Evolutionary conservation across 805 yeast genomes (phyloP).

Genomic region (Torulaspora maleeae): DNA sequence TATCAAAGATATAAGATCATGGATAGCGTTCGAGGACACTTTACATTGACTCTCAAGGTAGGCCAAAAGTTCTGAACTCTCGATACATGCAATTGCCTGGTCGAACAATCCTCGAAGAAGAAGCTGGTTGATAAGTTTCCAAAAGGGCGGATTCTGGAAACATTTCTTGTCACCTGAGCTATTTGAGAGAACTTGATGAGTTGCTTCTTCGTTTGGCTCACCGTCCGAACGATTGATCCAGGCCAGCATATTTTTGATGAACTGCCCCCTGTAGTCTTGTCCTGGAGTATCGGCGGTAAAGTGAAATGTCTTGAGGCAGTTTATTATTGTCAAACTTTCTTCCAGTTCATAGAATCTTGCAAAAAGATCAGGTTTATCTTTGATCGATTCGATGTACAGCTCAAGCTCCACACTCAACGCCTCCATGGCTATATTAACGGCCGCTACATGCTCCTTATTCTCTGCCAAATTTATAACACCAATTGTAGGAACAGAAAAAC

Average conservation of each 20-base stretch:
- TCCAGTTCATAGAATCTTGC: constrained; percentile 38
- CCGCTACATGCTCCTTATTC: constrained; percentile 35
- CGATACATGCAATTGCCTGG: constrained; percentile 43
- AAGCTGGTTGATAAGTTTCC: constrained; percentile 57
- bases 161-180: constrained; percentile 42
- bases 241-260: constrained; percentile 43
- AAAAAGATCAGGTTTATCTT: constrained; percentile 27
- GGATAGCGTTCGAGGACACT: constrained; percentile 28
- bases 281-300: constrained; percentile 26
- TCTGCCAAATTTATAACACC: constrained; percentile 37
- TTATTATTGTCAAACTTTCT: constrained; percentile 49
- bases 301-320: constrained; percentile 52
- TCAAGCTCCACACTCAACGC: constrained; percentile 36
- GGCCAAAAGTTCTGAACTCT: constrained; percentile 22
- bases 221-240: constrained; percentile 73
- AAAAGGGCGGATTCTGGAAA: constrained; percentile 44
- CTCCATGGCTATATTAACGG: constrained; percentile 37
- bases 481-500: constrained; percentile 40
- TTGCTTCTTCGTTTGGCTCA: constrained; percentile 51
- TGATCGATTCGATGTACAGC: constrained; percentile 32
- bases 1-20: constrained; percentile 35
- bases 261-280: constrained; percentile 34
- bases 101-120: constrained; percentile 57
- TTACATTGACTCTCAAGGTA: constrained; percentile 23
- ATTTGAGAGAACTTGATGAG: constrained; percentile 43